phyloP scores from a whole-genome alignment of 805 yeast genomes.

The Nakazawaea sp. region DNA sequence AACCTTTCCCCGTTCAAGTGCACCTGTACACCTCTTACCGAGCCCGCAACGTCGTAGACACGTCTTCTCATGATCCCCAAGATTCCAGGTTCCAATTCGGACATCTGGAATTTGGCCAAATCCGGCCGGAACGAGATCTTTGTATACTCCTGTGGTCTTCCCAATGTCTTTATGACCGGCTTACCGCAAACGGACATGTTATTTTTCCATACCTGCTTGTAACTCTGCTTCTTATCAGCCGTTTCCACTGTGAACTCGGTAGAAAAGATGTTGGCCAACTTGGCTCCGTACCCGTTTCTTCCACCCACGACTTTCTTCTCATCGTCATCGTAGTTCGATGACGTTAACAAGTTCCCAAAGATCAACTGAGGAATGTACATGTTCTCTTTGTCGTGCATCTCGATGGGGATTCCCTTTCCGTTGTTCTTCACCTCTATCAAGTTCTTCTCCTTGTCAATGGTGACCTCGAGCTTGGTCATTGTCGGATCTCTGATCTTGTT shows the following conservation, averaged over 20 bases:
- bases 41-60: constrained; percentile 93
- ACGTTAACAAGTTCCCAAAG: constrained; percentile 90
- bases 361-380: constrained; percentile 94
- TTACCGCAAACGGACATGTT: constrained; percentile 78
- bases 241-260: constrained; percentile 84
- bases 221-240: constrained; percentile 64
- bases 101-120: constrained; percentile 78
- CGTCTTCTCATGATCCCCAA: constrained; percentile 84
- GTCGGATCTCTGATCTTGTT: constrained; percentile 91
- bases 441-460: constrained; percentile 68
- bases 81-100: constrained; percentile 72
- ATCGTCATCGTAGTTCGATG: constrained; percentile 93
- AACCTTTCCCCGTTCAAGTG: constrained; percentile 69
- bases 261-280: constrained; percentile 92
- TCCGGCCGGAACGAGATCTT: constrained; percentile 88
- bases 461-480: constrained; percentile 85
- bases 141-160: constrained; percentile 69
- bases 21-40: constrained; percentile 77
- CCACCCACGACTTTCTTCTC: constrained; percentile 97
- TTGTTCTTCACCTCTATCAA: constrained; percentile 80
- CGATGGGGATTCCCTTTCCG: constrained; percentile 93
- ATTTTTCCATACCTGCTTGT: constrained; percentile 78
- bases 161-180: constrained; percentile 60
- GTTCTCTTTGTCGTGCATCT: constrained; percentile 84
- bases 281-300: constrained; percentile 97